Evolutionary conservation across 83 land plant genomes (phyloP).

Genomic region (Isoetes engelmannii): DNA sequence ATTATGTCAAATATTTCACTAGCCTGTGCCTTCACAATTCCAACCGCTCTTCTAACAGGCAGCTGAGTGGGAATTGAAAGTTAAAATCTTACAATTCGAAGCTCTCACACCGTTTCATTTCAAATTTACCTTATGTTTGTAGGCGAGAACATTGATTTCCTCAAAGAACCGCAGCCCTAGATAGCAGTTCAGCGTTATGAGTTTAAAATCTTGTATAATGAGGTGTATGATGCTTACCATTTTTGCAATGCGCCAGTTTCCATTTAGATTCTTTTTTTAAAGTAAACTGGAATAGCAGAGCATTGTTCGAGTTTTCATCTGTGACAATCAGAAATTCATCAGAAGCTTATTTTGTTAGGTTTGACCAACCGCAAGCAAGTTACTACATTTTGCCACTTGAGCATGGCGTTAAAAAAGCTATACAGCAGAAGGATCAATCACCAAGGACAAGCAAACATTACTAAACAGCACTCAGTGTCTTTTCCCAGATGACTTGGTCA

Average conservation of each 20-base stretch:
- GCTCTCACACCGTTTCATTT: not conserved
- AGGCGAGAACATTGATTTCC: conserved; percentile 18
- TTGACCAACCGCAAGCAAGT: not conserved
- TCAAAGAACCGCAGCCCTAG: conserved; percentile 30
- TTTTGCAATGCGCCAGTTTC: conserved; percentile 33
- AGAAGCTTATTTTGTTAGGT: not conserved
- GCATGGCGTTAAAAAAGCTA: not conserved
- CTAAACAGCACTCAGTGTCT: too few relatives aligned
- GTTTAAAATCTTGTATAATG: not conserved
- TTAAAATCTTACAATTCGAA: not conserved
- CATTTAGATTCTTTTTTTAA: conserved; percentile 9
- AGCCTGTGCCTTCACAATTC: conserved; percentile 31
- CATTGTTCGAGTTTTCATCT: too few relatives aligned
- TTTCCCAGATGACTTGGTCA: too few relatives aligned
- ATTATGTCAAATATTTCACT: conserved; percentile 25
- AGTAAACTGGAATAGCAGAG: too few relatives aligned
- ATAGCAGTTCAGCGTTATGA: not conserved
- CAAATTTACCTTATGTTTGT: conserved; percentile 18
- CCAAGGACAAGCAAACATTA: not conserved
- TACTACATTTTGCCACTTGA: not conserved
- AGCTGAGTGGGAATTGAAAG: conserved; percentile 14
- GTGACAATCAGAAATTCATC: too few relatives aligned
- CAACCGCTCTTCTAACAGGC: conserved; percentile 33
- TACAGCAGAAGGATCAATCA: not conserved
- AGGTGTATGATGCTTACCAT: conserved; percentile 16